Evolutionary conservation across 2,329 filamentous ascomycete genomes (phyloP), one percentile per base, ranked within the genome.

Genomic region (Monosporascus sp.): DNA sequence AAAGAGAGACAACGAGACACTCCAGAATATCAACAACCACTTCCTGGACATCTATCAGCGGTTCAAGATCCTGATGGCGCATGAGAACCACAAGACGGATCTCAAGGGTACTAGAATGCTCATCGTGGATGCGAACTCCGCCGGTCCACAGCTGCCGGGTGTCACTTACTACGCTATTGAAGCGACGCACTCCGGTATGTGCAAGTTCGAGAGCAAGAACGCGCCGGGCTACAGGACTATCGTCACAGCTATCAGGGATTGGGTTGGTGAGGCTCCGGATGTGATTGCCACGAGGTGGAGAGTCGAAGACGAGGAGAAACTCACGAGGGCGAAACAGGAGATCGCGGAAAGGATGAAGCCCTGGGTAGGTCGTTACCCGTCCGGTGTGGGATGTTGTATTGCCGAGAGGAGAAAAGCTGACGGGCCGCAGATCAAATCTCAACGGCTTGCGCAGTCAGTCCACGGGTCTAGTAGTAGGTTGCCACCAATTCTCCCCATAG

Each of bases 1-100:
- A n/a, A 85, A 85, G 65, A 82, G 77, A 49, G 84, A 90, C 63
- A 90, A 86, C 54, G 88, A 90, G 69, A 88, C 82, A 0, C 70
- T 92, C 5, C 82, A 87, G 61, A 85, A 86, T 55, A 90, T 92
- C 67, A 90, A 89, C 66, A 81, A 75, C 49, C 79, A 85, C 53
- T 92, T 92, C 59, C 75, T 85, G 18, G 84, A 90, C 49, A 83
- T 90, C 27, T 84, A 88, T 57, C 79, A 83, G 52, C 78, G 83
- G 1, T 90, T 89, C 63, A 80, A 83, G 58, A 83, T 91, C 49
- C 87, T 88, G 62, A 89, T 90, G 79, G 88, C 84, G 38, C 86
- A 90, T 51, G 88, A 92, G 64, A 85, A 84, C 46, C 82, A 85
- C 59, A 86, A 85, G 56, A 89, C 86, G 0, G 82, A 89, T 57